Base-by-base conservation (phyloP, 2,329 filamentous ascomycete species). In the Monosporascus sp. region DNA sequence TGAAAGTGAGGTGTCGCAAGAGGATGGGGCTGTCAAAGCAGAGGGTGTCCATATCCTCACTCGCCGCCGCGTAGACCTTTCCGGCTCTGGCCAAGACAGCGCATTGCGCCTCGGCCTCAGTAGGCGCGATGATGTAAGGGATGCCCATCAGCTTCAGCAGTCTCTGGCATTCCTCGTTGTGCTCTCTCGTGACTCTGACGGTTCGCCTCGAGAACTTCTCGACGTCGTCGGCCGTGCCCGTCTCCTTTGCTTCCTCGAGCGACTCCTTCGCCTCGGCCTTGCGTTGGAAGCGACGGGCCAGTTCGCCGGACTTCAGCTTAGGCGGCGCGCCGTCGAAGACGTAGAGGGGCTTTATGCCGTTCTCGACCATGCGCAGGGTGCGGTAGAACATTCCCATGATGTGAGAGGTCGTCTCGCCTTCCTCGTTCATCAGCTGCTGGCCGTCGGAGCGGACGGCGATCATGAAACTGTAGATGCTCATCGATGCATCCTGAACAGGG, bases 361-460 rank as follows among this genome's bases (percentile, higher is more conserved):
- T 97, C 74, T 99, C 94, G 66, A 97, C 90, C 76, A 99, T 97
- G 64, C 94, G 91, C 7, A 99, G 81, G 2, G 94, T 99, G 64
- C 94, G 92, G 78, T 99, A 99, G 78, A 99, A 99, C 86, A 99
- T 93, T 67, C 94, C 94, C 92, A 99, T 97, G 17, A 99, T 78
- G 71, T 99, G 94, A 18, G 94, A 99, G 1, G 94, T 99, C 2
- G 94, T 99, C 72, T 97, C 91, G 66, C 94, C 94, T 50, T 86
- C 87, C 66, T 99, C 94, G 72, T 87, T 95, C 81, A 87, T 97
- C 64, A 99, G 86, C 73, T 97, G 91, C 71, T 99, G 91, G 63
- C 94, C 94, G 64, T 96, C 91, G 65, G 92, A 97, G 63, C 94
- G 91, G 52, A 99, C 94, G 49, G 94, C 94, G 69, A 99, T 94